phyloP scores from a whole-genome alignment of 2,329 filamentous ascomycete genomes.

The Juglanconis juglandina region DNA sequence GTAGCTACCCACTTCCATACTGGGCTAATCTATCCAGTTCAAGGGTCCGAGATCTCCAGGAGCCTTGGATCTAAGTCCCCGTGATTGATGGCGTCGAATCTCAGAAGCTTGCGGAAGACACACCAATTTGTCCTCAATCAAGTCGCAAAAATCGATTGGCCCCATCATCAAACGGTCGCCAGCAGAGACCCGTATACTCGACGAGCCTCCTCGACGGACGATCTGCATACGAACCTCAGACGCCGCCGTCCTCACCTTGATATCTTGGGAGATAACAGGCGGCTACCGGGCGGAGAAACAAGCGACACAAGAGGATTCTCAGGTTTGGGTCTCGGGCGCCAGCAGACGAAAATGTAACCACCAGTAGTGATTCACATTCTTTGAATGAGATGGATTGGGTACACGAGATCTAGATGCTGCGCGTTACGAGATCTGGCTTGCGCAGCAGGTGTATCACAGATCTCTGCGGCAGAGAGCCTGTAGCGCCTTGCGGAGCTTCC shows the following conservation, averaged over 20 bases:
- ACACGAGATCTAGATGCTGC: conserved; percentile 8
- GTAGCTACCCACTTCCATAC: background rate
- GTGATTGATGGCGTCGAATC: conserved; percentile 8
- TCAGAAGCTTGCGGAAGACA: background rate
- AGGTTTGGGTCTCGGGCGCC: conserved; percentile 14
- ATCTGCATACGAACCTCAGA: background rate
- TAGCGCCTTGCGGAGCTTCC: background rate
- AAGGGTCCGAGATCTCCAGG: background rate
- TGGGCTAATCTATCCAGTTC: background rate
- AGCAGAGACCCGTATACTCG: background rate
- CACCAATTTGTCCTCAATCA: conserved; percentile 3
- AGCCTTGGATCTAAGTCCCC: background rate
- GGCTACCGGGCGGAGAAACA: conserved; percentile 8
- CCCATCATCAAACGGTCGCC: background rate
- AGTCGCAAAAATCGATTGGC: background rate
- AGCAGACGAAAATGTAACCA: background rate
- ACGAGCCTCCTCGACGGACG: background rate
- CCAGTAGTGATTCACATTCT: background rate
- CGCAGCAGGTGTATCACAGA: background rate
- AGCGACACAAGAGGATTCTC: conserved; percentile 8
- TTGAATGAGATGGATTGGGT: background rate
- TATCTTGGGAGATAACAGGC: background rate
- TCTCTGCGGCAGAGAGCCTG: background rate
- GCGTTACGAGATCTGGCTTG: background rate
- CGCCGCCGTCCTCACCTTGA: background rate